Base-by-base conservation (phyloP, 768 basidiomycete species). In the Tylopilus cervinicoccineus region DNA sequence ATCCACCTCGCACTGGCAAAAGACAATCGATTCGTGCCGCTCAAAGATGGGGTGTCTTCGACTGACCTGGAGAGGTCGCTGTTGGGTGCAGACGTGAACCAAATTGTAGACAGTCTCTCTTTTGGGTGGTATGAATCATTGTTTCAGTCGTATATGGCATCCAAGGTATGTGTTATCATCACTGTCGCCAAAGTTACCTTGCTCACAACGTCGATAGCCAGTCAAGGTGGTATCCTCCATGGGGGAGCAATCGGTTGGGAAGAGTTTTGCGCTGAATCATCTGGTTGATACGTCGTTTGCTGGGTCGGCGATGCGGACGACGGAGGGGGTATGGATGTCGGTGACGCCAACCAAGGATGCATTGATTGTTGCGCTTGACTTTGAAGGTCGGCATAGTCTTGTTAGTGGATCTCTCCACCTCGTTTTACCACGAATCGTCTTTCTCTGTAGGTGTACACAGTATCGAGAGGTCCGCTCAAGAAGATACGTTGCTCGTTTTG, bases 91-190 rank as follows among this genome's bases (percentile, higher is more conserved):
- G 77, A 79, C 32, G 75, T 84, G 24, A 72, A 69, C 22, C 70
- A 68, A 19, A 78, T 84, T 22, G 76, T 81, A 13, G 76, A 83
- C 47, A 70, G 55, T 37, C 55, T 83, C 9, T 74, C 77, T 1
- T 73, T 83, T 45, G 81, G 80, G 2, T 84, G 81, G 81, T 83
- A 83, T 24, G 81, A 84, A 51, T 77, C 76, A 4, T 67, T 84
- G 16, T 79, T 84, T 53, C 76, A 76, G 54, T 81, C 80, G 0
- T 84, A 83, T 46, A 75, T 78, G 76, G 76, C 76, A 1, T 65
- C 67, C 19, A 83, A 77, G 73, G 80, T 75, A 37, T 9, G 62
- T 42, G 6, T 20, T 0, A 2, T 14, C 13, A 14, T 36, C 14
- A 11, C 20, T 19, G 19, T 19, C 10, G 19, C 20, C 3, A 36